phyloP scores from a whole-genome alignment of 495 filamentous ascomycete genomes.

The Aspergillus saccharolyticus region DNA sequence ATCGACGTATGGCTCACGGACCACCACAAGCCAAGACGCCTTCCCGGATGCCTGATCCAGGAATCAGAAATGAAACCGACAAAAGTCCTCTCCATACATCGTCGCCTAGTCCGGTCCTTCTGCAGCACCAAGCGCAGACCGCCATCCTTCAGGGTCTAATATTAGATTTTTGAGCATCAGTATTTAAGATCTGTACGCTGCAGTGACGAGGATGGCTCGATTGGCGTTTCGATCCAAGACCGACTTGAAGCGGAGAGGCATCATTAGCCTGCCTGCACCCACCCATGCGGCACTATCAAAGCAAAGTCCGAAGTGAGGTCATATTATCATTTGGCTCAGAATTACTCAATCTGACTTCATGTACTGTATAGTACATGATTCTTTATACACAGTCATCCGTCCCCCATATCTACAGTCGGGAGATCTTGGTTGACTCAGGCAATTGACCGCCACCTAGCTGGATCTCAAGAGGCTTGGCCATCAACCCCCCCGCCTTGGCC shows the following conservation, averaged over 20 bases:
- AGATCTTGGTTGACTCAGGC: constrained; percentile 6
- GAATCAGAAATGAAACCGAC: background rate
- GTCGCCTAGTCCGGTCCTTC: background rate
- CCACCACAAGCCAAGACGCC: background rate
- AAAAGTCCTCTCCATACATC: background rate
- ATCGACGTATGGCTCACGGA: background rate
- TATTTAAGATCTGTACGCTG: background rate
- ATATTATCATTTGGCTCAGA: background rate
- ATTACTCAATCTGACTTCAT: too few relatives aligned
- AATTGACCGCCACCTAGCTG: constrained; percentile 21
- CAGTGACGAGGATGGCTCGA: background rate
- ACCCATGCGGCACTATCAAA: background rate
- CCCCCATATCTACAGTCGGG: background rate
- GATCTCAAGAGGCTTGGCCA: constrained; percentile 26
- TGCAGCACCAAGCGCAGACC: constrained; percentile 3
- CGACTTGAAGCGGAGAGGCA: background rate
- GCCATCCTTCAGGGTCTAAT: background rate
- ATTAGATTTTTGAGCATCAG: background rate
- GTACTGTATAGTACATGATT: too few relatives aligned
- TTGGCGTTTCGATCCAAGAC: background rate
- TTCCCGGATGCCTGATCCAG: background rate
- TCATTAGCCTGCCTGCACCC: background rate
- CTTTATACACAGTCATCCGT: too few relatives aligned
- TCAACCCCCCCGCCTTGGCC: constrained; percentile 17
- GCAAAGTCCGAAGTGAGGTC: background rate